Evolutionary conservation across 1,284 basidiomycete species (phyloP), one percentile per base, ranked within the genome.

Genomic region (Paramarasmius palmivorus): DNA sequence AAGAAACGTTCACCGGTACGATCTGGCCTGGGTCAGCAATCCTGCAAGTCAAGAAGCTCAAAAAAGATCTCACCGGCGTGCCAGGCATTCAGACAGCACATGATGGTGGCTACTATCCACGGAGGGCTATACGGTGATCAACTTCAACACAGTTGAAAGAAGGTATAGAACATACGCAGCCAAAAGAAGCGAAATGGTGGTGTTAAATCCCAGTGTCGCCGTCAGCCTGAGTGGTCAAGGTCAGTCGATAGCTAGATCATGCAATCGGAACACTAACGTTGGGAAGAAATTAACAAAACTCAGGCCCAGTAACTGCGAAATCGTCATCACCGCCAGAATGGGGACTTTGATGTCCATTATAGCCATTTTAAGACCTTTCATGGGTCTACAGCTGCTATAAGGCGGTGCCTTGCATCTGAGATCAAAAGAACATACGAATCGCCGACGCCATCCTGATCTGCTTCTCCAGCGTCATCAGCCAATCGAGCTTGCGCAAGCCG

Each of bases 221-320:
- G 86, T 83, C 46, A 90, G 70, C 0, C 85, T 85, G 45, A 48
- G 45, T 49, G 57, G 7, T 5, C 12, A 17, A 12, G n/a, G 8
- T 14, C 12, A 29, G 29, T 46, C 14, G 14, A 26, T 14, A 35
- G 45, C 29, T n/a, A 14, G 2, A 26, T 14, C 25, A 19, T n/a
- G 26, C 51, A 40, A n/a, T 15, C 4, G 15, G 29, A 19, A 15
- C 4, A 69, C 77, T 50, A 59, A 84, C 82, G 85, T 87, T 14
- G 84, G 84, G 71, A 89, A 91, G 74, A 88, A 91, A 59, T 85
- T 82, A 50, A 86, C 82, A 65, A 88, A 90, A 42, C 84, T 86
- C 25, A 88, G 69, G 0, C 87, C 86, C 10, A 90, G 63, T 8
- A 82, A 64, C 57, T 81, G 78, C 0, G 76, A 64, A 29, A 74